A percentile compares a stretch with the other conserved stretches of the same genome.
These are phyloP conservation scores for Alternaria gansuensis DNA, from an alignment of 2,329 filamentous ascomycete genomes.

Conservation along the genomic window DNA sequence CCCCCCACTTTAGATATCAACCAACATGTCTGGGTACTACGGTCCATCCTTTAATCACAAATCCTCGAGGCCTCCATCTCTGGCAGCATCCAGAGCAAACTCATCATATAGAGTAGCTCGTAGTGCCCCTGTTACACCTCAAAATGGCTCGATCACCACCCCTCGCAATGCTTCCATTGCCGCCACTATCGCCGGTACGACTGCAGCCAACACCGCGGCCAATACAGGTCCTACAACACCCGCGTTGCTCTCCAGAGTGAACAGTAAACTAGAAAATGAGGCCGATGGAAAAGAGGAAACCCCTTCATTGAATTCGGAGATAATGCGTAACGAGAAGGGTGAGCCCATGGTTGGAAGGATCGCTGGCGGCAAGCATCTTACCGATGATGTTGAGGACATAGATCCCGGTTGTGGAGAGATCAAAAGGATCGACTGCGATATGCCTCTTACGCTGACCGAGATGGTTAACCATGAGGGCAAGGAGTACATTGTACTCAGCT, in stretches of 20 bases:
- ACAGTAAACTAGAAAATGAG: constrained; percentile 23
- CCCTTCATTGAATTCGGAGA: constrained; percentile 27
- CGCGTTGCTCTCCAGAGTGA: constrained; percentile 25
- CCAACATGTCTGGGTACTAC: constrained; percentile 30
- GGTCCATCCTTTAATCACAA: constrained; percentile 28
- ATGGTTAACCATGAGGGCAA: constrained; percentile 39
- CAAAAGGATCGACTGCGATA: constrained; percentile 40
- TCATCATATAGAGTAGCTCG: constrained; percentile 23
- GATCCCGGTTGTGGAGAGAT: constrained; percentile 38
- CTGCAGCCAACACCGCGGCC: constrained; percentile 25
- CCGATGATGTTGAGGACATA: constrained; percentile 33
- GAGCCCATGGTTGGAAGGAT: constrained; percentile 35
- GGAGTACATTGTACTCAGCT: constrained; percentile 39
- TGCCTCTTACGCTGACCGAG: constrained; percentile 40
- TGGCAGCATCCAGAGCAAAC: constrained; percentile 28
- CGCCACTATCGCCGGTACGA: constrained; percentile 22
- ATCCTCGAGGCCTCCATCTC: constrained; percentile 23
- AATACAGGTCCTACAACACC: constrained; percentile 25
- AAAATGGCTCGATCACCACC: constrained; percentile 25
- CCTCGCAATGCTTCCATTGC: constrained; percentile 26
- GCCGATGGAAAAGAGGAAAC: constrained; percentile 8
- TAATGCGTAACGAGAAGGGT: constrained; percentile 36
- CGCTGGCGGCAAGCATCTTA: constrained; percentile 37
- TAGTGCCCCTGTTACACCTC: constrained; percentile 26
- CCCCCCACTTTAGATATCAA: constrained; percentile 1